Conservation (phyloP, 768 basidiomycete genomes). For the Serendipita indica region DNA sequence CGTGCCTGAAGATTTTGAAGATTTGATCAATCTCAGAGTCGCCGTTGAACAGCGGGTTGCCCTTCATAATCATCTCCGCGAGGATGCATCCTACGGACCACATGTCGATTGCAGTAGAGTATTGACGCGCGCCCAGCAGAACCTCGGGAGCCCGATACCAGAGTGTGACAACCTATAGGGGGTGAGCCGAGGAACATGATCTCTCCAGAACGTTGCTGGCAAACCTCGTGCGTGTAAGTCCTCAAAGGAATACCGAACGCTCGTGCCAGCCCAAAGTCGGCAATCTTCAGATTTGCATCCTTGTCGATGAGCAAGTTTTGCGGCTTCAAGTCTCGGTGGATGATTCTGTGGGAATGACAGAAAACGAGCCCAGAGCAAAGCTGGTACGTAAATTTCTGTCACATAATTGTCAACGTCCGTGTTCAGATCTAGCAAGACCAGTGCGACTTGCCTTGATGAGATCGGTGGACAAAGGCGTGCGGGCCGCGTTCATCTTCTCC, state of each 20-base stretch:
- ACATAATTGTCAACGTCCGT: slow-evolving; percentile 8
- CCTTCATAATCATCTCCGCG: slow-evolving; percentile 94
- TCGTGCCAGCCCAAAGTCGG: slow-evolving; percentile 89
- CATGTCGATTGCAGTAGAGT: slow-evolving; percentile 97
- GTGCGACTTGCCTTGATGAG: slow-evolving; percentile 59
- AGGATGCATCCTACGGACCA: slow-evolving; percentile 99
- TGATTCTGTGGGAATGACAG: slow-evolving; percentile 87
- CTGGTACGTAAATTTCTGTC: slow-evolving; percentile 91
- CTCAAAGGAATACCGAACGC: slow-evolving; percentile 97
- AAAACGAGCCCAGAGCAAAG: slow-evolving; percentile 81
- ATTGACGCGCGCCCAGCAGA: slow-evolving; percentile 86
- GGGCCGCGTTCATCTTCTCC: slow-evolving; percentile 63
- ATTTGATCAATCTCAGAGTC: slow-evolving; percentile 99
- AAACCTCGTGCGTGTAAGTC: slow-evolving; percentile 97
- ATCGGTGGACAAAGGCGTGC: slow-evolving; percentile 54
- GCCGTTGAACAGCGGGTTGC: slow-evolving; percentile 82
- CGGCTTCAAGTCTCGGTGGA: slow-evolving; percentile 94
- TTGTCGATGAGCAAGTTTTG: slow-evolving; percentile 91
- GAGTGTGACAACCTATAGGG: slow-evolving; percentile 78
- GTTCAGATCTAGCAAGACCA: slow-evolving; percentile 20
- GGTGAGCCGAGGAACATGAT: not conserved
- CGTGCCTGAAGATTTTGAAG: slow-evolving; percentile 93
- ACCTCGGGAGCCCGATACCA: slow-evolving; percentile 99
- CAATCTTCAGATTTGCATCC: slow-evolving; percentile 81
- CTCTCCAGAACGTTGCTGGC: slow-evolving; percentile 16